Percentiles rank a stretch among this genome's conserved stretches.
phyloP scores from a whole-genome alignment of 192 early-diverging fungal genomes.

The Fimicolochytrium jonesii region DNA sequence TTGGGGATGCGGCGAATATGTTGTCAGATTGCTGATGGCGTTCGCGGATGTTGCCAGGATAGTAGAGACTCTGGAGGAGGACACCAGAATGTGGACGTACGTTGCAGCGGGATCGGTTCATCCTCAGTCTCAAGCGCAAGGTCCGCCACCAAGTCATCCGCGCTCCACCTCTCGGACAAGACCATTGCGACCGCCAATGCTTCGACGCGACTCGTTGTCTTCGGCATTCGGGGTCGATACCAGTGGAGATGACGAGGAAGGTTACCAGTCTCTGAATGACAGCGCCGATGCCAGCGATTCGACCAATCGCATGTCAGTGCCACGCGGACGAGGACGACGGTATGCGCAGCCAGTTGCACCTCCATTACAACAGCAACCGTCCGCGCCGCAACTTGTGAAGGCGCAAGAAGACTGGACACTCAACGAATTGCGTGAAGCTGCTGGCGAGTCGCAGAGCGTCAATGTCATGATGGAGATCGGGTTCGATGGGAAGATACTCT shows the following conservation, averaged over 20 bases:
- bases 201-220: conserved; percentile 22
- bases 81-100: conserved; percentile 61
- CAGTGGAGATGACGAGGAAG: conserved; percentile 21
- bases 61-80: conserved; percentile 76
- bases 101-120: conserved; percentile 26
- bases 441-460: conserved; percentile 61
- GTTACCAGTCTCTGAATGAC: conserved; percentile 13
- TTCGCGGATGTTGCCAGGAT: conserved; percentile 72
- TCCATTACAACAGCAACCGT: conserved; percentile 12
- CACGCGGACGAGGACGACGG: conserved; percentile 1
- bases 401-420: conserved; percentile 24
- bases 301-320: no score
- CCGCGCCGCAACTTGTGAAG: conserved; percentile 9
- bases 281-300: conserved; percentile 24
- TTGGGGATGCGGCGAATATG: conserved; percentile 55
- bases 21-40: conserved; percentile 61
- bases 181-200: conserved; percentile 8
- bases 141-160: conserved; percentile 6
- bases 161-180: conserved; percentile 15
- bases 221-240: conserved; percentile 20
- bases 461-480: conserved; percentile 78
- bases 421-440: conserved; percentile 54
- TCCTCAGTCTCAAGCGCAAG: conserved; percentile 3
- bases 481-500: conserved; percentile 52
- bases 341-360: neutral